Evolutionary conservation across 371 early-diverging fungal genomes (phyloP), one percentile per base, ranked within the genome.

Genomic region (Mucor saturninus): DNA sequence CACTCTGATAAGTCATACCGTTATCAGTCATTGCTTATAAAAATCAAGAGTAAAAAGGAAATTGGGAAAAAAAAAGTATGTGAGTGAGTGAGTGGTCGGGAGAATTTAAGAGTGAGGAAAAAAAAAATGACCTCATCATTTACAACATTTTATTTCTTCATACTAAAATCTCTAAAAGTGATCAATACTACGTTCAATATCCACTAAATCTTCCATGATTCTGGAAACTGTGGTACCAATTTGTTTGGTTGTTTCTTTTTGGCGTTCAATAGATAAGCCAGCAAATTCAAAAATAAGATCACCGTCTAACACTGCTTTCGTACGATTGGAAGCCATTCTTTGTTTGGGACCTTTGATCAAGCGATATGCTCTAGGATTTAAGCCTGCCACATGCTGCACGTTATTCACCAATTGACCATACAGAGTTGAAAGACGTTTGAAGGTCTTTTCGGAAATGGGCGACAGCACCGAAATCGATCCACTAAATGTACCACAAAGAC

Each of bases 291-390:
- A 87, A 6, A 98, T 74, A 53, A 96, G 67, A 72, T 94, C 92
- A 11, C 93, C 96, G 73, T 98, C 98, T 26, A 98, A 72, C 26
- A 95, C 86, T 21, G 81, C 81, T 63, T 86, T 86, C 52, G 79
- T 78, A 15, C 91, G 90, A 61, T 88, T 87, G 5, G 82, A 81
- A 50, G 83, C 76, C 72, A 87, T 83, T 26, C 90, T 80, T 60
- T 86, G 84, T 61, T 87, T 86, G 40, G 86, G 81, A 15, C 82
- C 83, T 46, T 85, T 68, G 30, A 85, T 72, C 54, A 77, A 42
- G 59, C 81, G 67, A 70, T 75, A 96, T 7, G 95, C 95, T 54
- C 94, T 83, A 2, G 99, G 97, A 69, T 99, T 98, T 38, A 99
- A 73, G 9, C 96, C 98, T 6, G 95, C 96, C 29, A 87, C 76